Evolutionary conservation across 495 filamentous ascomycete genomes (phyloP).

Genomic region (Hypoxylon subgilvum): DNA sequence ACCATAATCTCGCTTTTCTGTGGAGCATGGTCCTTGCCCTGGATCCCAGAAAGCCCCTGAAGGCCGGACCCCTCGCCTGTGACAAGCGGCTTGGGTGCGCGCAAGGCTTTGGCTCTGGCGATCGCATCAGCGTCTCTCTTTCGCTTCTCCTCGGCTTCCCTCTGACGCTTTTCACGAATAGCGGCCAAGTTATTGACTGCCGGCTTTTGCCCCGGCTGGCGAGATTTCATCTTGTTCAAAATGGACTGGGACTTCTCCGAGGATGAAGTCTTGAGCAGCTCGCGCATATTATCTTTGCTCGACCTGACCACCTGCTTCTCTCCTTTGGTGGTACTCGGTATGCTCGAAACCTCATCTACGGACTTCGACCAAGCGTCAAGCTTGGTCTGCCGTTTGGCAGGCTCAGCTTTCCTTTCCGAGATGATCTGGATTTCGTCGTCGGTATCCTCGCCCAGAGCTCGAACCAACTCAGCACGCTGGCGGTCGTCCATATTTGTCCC

Average conservation of each 20-base stretch:
- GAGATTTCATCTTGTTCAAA: constrained; percentile 47
- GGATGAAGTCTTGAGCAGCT: constrained; percentile 45
- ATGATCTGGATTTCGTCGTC: constrained; percentile 53
- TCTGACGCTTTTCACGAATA: constrained; percentile 72
- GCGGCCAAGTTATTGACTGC: constrained; percentile 46
- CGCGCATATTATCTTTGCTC: constrained; percentile 42
- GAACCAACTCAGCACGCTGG: constrained; percentile 81
- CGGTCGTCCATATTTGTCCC: constrained; percentile 75
- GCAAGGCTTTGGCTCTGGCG: constrained; percentile 66
- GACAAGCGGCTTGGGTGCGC: constrained; percentile 62
- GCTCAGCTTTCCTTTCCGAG: constrained; percentile 47
- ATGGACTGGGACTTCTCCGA: constrained; percentile 45
- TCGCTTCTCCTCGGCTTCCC: constrained; percentile 74
- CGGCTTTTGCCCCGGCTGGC: constrained; percentile 41
- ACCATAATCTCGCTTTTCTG: constrained; percentile 87
- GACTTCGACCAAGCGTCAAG: constrained; percentile 67
- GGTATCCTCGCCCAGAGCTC: constrained; percentile 78
- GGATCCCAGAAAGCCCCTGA: constrained; percentile 70
- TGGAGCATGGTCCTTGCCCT: constrained; percentile 77
- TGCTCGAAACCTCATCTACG: constrained; percentile 40
- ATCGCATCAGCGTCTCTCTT: constrained; percentile 71
- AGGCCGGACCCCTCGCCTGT: constrained; percentile 79
- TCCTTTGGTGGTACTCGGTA: constrained; percentile 26
- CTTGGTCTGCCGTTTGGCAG: constrained; percentile 66
- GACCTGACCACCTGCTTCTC: constrained; percentile 28